A percentile compares a stretch with the other conserved stretches of the same genome.
Conservation (phyloP, 1,284 basidiomycete genomes). For the Rhodotorula sp. region DNA sequence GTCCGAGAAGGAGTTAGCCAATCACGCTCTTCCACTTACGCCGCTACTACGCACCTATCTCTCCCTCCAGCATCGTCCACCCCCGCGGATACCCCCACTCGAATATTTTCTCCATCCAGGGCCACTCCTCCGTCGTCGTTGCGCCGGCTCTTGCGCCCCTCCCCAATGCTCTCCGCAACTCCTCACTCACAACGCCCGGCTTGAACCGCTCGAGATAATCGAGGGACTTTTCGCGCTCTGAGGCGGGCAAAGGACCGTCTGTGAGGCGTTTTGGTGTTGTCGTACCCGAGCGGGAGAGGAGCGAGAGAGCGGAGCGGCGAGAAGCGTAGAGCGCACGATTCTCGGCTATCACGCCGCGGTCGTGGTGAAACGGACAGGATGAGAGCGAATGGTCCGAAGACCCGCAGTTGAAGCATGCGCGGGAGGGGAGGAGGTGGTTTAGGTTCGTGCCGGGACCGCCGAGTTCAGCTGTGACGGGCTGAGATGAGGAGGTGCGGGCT, state of each 20-base stretch:
- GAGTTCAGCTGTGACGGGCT: neutral
- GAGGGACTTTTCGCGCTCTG: neutral
- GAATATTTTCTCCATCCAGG: conserved; percentile 20
- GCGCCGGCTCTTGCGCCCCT: neutral
- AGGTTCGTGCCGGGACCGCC: conserved; percentile 6
- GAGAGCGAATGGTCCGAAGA: conserved; percentile 11
- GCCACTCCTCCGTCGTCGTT: conserved; percentile 10
- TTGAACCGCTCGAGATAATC: conserved; percentile 5
- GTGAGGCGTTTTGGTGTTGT: conserved; percentile 1
- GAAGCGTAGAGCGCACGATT: conserved; percentile 8
- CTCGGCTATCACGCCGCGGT: conserved; percentile 1
- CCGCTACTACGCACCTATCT: conserved; percentile 3
- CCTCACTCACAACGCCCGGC: conserved; percentile 18
- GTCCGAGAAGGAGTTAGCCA: neutral
- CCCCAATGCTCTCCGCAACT: conserved; percentile 16
- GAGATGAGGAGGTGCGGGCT: neutral
- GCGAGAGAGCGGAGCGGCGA: neutral
- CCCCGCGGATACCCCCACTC: conserved; percentile 29
- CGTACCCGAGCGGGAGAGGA: neutral
- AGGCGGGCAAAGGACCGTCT: neutral
- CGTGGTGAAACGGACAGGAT: conserved; percentile 24
- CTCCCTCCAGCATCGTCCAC: conserved; percentile 17
- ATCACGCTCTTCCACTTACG: no score
- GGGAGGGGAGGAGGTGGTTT: conserved; percentile 8
- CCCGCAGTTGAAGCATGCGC: conserved; percentile 34